phyloP scores from a whole-genome alignment of 768 basidiomycete species.

The Kwoniella mangroviensis region DNA sequence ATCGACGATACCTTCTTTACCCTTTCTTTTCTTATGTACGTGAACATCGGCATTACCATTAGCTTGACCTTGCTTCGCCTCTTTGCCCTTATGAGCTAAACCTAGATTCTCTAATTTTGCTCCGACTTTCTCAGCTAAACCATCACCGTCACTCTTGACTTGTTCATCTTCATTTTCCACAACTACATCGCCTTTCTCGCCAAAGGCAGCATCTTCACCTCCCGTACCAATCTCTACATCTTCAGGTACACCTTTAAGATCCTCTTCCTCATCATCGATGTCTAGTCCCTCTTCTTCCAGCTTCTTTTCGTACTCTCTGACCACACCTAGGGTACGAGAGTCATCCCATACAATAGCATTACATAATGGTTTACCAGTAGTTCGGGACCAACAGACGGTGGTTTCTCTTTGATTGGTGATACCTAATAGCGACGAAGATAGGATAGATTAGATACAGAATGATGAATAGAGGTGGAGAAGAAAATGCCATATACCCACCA shows the following conservation, averaged over 20 bases:
- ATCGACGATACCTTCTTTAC: constrained; percentile 52
- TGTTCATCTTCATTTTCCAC: background rate
- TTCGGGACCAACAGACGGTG: constrained; percentile 86
- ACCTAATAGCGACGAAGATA: constrained; percentile 60
- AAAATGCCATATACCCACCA: constrained; percentile 64
- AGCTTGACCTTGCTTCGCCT: background rate
- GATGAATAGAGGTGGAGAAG: constrained; percentile 3
- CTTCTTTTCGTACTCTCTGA: constrained; percentile 77
- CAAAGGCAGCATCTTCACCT: constrained; percentile 44
- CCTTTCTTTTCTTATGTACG: constrained; percentile 41
- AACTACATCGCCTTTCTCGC: constrained; percentile 42
- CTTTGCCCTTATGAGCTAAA: constrained; percentile 28
- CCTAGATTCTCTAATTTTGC: constrained; percentile 43
- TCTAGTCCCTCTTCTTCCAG: constrained; percentile 76
- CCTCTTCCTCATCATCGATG: constrained; percentile 70
- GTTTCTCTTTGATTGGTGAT: constrained; percentile 99
- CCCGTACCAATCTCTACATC: constrained; percentile 56
- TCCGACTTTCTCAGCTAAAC: constrained; percentile 25
- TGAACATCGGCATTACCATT: constrained; percentile 33
- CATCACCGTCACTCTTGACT: constrained; percentile 22
- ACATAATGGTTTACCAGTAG: constrained; percentile 85
- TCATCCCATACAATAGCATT: constrained; percentile 87
- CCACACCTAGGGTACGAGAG: constrained; percentile 82
- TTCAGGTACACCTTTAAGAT: constrained; percentile 58
- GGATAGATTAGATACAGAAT: background rate